Percentiles rank a stretch among this genome's conserved stretches.
These are phyloP conservation scores for Neoboletus magnificus DNA, from an alignment of 768 basidiomycete genomes.

Conservation along the genomic window DNA sequence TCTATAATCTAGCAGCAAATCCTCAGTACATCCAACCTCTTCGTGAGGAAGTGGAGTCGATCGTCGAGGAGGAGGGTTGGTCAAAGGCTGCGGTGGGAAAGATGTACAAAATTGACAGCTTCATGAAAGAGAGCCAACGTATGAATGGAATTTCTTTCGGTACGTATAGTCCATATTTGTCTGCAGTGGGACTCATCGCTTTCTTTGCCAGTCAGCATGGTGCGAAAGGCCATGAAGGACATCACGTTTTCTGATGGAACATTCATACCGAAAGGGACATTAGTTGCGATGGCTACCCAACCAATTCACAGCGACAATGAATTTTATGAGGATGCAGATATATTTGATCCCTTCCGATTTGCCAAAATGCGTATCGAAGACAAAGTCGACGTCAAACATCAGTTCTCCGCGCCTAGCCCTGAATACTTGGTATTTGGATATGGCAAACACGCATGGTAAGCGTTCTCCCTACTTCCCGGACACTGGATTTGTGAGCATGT, in stretches of 20 bases:
- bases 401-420: slow-evolving; percentile 31
- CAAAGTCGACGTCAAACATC: slow-evolving; percentile 31
- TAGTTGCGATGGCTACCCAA: slow-evolving; percentile 22
- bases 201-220: not conserved
- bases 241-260: slow-evolving; percentile 37
- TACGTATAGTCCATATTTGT: slow-evolving; percentile 4
- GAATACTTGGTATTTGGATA: slow-evolving; percentile 38
- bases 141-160: slow-evolving; percentile 27
- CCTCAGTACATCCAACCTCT: slow-evolving; percentile 13
- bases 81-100: slow-evolving; percentile 12
- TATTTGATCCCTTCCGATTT: not conserved
- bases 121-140: slow-evolving; percentile 22
- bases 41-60: slow-evolving; percentile 14
- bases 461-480: not conserved
- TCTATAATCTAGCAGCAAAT: slow-evolving; percentile 10
- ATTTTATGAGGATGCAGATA: slow-evolving; percentile 31
- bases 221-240: slow-evolving; percentile 11
- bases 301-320: slow-evolving; percentile 20
- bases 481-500: not conserved
- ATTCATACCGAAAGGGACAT: slow-evolving; percentile 32
- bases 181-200: not conserved
- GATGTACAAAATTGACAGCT: slow-evolving; percentile 21
- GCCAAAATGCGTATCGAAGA: slow-evolving; percentile 31
- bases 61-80: slow-evolving; percentile 16
- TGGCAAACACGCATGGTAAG: slow-evolving; percentile 16